A percentile compares a stretch with the other conserved stretches of the same genome.
Evolutionary conservation across 202 grass and related monocot species (phyloP).

Genomic region (Tripidium arundinaceum): DNA sequence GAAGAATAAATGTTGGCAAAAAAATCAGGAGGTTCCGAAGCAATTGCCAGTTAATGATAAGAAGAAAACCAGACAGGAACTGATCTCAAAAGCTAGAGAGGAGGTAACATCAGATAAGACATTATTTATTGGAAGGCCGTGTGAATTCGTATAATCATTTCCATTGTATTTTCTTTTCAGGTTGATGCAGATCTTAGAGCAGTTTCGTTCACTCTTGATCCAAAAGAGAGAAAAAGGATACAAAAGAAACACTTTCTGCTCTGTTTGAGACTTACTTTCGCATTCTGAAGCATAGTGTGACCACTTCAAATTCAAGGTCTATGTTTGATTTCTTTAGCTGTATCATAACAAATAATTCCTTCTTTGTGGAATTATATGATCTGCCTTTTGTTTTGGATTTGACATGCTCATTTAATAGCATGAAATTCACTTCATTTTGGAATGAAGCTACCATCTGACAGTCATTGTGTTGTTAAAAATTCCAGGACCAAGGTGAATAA

Average conservation of each 20-base stretch:
- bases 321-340: neutral
- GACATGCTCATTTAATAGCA: neutral
- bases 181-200: conserved; percentile 78
- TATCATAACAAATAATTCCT: neutral
- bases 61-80: conserved; percentile 68
- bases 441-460: conserved; percentile 13
- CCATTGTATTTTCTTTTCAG: conserved; percentile 41
- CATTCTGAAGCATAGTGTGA: conserved; percentile 74
- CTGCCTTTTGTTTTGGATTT: neutral
- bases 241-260: conserved; percentile 76
- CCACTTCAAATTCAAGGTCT: conserved; percentile 57
- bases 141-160: conserved; percentile 7
- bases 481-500: conserved; percentile 45
- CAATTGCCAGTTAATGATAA: conserved; percentile 49
- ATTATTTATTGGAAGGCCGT: neutral
- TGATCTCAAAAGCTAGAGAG: conserved; percentile 69
- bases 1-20: conserved; percentile 46
- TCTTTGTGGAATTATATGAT: neutral
- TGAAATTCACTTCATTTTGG: conserved; percentile 9
- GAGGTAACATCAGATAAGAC: conserved; percentile 53
- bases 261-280: conserved; percentile 95
- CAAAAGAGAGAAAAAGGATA: conserved; percentile 60
- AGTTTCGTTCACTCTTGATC: conserved; percentile 78
- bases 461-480: conserved; percentile 12
- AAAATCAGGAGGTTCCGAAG: conserved; percentile 51